Percentiles rank a stretch among this genome's conserved stretches.
Conservation (phyloP, 768 basidiomycete species). For the Pleurotus sapidus region DNA sequence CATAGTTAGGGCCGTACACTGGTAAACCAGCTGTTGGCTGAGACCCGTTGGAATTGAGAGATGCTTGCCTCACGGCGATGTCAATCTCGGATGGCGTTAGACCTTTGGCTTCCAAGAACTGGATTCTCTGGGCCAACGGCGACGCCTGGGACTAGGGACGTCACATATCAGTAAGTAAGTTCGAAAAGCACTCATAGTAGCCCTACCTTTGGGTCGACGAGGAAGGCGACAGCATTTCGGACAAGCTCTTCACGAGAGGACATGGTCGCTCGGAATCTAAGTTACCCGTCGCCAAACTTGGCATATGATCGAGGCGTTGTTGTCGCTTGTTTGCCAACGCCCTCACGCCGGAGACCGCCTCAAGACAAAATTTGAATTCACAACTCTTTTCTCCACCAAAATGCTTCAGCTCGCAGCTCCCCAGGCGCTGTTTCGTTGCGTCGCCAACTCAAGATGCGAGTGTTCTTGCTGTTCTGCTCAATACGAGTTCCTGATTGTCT, state of each 20-base stretch:
- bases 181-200: slow-evolving; percentile 6
- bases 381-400: slow-evolving; percentile 17
- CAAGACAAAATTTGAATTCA: background rate
- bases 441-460: slow-evolving; percentile 44
- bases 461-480: background rate
- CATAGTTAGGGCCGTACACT: slow-evolving; percentile 42
- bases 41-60: slow-evolving; percentile 20
- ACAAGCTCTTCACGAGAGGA: slow-evolving; percentile 72
- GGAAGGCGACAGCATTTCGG: slow-evolving; percentile 79
- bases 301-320: slow-evolving; percentile 4
- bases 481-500: background rate
- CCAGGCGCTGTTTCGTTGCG: slow-evolving; percentile 45
- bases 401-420: slow-evolving; percentile 55
- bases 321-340: background rate
- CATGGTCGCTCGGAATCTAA: slow-evolving; percentile 29
- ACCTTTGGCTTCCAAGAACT: slow-evolving; percentile 96
- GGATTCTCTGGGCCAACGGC: slow-evolving; percentile 78
- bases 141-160: slow-evolving; percentile 65
- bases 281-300: background rate
- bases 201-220: slow-evolving; percentile 76
- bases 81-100: slow-evolving; percentile 83
- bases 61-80: slow-evolving; percentile 68
- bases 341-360: slow-evolving; percentile 2
- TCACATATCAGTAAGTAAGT: background rate
- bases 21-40: slow-evolving; percentile 31